These are phyloP conservation scores for Tarenaya hassleriana DNA, from an alignment of 345 rosid species.

Conservation along the genomic window DNA sequence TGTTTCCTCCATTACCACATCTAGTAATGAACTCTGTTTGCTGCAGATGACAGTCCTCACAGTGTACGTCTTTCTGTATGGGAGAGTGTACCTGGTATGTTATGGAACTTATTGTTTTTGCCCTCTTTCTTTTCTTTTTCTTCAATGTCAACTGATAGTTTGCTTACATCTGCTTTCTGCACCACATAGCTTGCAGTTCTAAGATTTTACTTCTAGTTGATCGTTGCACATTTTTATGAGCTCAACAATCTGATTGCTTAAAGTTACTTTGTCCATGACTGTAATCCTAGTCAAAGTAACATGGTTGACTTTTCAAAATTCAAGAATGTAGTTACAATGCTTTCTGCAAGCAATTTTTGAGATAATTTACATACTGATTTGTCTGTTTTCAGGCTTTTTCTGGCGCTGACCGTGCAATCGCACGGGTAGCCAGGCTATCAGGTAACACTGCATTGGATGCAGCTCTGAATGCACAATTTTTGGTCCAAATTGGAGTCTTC, in stretches of 20 bases:
- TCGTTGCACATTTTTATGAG: slow-evolving; percentile 15
- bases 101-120: slow-evolving; percentile 12
- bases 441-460: slow-evolving; percentile 92
- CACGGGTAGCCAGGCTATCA: slow-evolving; percentile 38
- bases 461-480: slow-evolving; percentile 86
- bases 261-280: too few relatives aligned
- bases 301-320: too few relatives aligned
- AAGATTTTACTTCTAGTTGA: background rate
- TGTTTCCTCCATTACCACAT: slow-evolving; percentile 15
- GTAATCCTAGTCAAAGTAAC: too few relatives aligned
- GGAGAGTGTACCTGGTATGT: slow-evolving; percentile 89
- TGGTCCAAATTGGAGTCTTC: slow-evolving; percentile 96
- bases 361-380: slow-evolving; percentile 15
- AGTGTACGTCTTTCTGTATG: slow-evolving; percentile 81
- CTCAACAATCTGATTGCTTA: background rate
- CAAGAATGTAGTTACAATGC: background rate
- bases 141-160: slow-evolving; percentile 9
- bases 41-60: slow-evolving; percentile 98
- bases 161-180: background rate
- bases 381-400: slow-evolving; percentile 74
- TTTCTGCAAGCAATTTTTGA: slow-evolving; percentile 4
- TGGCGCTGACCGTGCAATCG: slow-evolving; percentile 69
- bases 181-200: slow-evolving; percentile 1
- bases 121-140: background rate
- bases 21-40: slow-evolving; percentile 25